Evolutionary conservation across 352 stramenopile genomes (phyloP).

Genomic region (Pythium insidiosum): DNA sequence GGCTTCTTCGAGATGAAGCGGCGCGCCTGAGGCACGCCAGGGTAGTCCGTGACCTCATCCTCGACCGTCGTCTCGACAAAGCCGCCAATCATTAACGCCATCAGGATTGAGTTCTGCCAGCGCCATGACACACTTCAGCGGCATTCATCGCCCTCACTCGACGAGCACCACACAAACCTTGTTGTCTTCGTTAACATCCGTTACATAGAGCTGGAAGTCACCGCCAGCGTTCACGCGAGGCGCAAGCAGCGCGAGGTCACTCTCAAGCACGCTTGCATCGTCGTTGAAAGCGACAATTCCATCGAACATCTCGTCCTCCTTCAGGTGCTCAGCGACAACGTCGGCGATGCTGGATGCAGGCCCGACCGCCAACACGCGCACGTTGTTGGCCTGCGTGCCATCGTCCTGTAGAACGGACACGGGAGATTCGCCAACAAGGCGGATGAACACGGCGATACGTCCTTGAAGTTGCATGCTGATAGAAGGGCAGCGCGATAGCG

Average conservation of each 20-base stretch:
- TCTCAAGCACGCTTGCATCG: conserved; percentile 26
- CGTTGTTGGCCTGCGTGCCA: conserved; percentile 29
- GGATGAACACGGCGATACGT: conserved; percentile 46
- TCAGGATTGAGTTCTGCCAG: conserved; percentile 46
- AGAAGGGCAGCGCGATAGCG: too few relatives aligned
- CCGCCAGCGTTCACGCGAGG: conserved; percentile 47
- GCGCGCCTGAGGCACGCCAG: conserved; percentile 25
- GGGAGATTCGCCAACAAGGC: conserved; percentile 26
- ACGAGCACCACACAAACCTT: conserved; percentile 22
- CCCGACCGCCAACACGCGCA: conserved; percentile 32
- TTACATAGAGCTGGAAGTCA: conserved; percentile 43
- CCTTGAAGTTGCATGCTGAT: conserved; percentile 39
- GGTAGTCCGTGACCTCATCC: conserved; percentile 25
- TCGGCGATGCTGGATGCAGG: conserved; percentile 30
- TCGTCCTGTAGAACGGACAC: conserved; percentile 37
- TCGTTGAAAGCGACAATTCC: conserved; percentile 53
- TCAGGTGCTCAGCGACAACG: conserved; percentile 23
- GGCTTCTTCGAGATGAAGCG: conserved; percentile 64
- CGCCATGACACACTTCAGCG: conserved; percentile 1
- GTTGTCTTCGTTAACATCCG: conserved; percentile 44
- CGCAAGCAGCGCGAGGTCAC: conserved; percentile 32
- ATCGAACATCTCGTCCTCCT: conserved; percentile 28
- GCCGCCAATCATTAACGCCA: conserved; percentile 74
- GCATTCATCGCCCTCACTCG: background rate
- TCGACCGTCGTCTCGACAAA: conserved; percentile 49